A percentile compares a stretch with the other conserved stretches of the same genome.
Conservation (phyloP, 306 rosid species). For the Prunus mira region DNA sequence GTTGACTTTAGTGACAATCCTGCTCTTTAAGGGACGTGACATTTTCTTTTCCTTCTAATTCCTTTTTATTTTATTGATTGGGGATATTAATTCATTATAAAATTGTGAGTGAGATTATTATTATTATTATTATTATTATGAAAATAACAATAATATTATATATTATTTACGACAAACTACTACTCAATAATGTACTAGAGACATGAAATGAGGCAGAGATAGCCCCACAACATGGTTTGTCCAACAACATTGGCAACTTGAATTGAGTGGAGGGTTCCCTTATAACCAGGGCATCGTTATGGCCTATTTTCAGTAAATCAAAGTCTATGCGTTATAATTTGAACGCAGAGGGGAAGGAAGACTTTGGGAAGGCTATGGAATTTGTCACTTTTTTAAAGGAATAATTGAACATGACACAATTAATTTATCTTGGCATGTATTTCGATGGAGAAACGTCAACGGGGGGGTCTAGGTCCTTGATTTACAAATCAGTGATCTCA, state of each 20-base stretch:
- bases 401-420: no score
- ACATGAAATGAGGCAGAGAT: neutral
- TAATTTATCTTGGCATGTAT: no score
- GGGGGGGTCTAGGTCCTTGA: no score
- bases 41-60: neutral
- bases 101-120: slow-evolving; percentile 3
- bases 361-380: no score
- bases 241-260: slow-evolving; percentile 18
- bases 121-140: neutral
- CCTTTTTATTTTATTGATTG: neutral
- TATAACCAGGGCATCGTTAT: neutral
- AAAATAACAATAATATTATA: no score
- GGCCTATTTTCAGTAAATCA: neutral
- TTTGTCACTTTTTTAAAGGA: no score
- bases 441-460: no score
- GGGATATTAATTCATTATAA: neutral
- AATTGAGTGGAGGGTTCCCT: slow-evolving; percentile 10
- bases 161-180: neutral
- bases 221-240: slow-evolving; percentile 18
- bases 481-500: no score
- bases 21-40: neutral
- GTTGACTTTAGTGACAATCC: slow-evolving; percentile 2
- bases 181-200: neutral
- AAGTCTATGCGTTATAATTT: neutral
- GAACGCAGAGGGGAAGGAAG: no score